phyloP scores from a whole-genome alignment of 768 basidiomycete species.

The Trametes coccinea region DNA sequence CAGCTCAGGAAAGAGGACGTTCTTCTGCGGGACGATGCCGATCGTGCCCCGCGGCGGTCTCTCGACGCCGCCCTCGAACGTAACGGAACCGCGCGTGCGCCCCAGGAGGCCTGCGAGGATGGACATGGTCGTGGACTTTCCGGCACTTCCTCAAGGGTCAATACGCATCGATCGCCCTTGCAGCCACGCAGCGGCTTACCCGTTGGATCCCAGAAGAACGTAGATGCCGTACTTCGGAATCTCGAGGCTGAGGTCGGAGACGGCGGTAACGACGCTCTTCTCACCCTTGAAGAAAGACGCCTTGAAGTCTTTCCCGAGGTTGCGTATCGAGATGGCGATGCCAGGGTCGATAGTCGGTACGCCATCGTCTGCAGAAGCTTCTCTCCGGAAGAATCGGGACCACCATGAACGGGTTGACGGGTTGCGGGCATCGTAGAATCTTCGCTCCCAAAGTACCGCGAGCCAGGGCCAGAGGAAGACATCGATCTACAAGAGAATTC shows the following conservation, averaged over 20 bases:
- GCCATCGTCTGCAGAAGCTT: slow-evolving; percentile 24
- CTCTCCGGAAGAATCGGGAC: slow-evolving; percentile 26
- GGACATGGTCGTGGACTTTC: slow-evolving; percentile 73
- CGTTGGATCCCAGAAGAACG: slow-evolving; percentile 74
- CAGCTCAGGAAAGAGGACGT: slow-evolving; percentile 77
- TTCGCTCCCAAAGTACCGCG: slow-evolving; percentile 57
- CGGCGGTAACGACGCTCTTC: slow-evolving; percentile 56
- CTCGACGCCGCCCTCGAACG: slow-evolving; percentile 51
- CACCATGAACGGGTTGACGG: slow-evolving; percentile 31
- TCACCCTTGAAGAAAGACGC: slow-evolving; percentile 48
- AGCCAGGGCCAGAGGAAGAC: slow-evolving; percentile 76
- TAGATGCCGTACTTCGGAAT: slow-evolving; percentile 77
- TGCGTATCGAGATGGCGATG: slow-evolving; percentile 60
- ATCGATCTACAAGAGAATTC: slow-evolving; percentile 48
- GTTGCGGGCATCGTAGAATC: slow-evolving; percentile 59
- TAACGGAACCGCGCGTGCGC: slow-evolving; percentile 57
- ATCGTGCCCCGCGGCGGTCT: slow-evolving; percentile 63
- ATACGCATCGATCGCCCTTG: not conserved
- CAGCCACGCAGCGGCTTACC: slow-evolving; percentile 36
- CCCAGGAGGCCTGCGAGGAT: slow-evolving; percentile 65
- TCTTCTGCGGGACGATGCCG: slow-evolving; percentile 82
- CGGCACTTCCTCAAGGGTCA: slow-evolving; percentile 49
- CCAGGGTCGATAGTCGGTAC: slow-evolving; percentile 34
- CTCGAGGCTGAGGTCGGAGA: slow-evolving; percentile 64
- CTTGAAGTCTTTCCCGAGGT: slow-evolving; percentile 60